These are phyloP conservation scores for Coleophoma eucalyptorum DNA, from an alignment of 2,329 filamentous ascomycete species.

Conservation along the genomic window DNA sequence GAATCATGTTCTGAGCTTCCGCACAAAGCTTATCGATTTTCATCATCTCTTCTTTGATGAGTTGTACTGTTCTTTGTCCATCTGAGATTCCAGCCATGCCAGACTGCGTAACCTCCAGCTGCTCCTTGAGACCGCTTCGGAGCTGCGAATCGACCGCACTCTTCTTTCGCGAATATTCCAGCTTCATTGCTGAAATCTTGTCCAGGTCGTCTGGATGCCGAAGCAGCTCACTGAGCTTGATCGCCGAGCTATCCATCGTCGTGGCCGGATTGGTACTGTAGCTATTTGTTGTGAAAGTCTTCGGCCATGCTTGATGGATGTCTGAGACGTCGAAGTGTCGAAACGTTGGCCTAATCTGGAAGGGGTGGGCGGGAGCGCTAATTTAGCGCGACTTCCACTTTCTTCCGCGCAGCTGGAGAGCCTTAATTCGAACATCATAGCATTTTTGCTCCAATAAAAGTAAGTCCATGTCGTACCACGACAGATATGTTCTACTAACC, in stretches of 20 bases:
- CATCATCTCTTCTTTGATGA: slow-evolving; percentile 97
- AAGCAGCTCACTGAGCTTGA: slow-evolving; percentile 85
- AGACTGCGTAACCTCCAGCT: slow-evolving; percentile 89
- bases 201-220: slow-evolving; percentile 96
- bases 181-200: slow-evolving; percentile 85
- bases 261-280: slow-evolving; percentile 12
- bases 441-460: no score
- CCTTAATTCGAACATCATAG: no score
- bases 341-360: neutral
- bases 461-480: no score
- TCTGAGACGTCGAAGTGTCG: neutral
- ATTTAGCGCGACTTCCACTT: no score
- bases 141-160: slow-evolving; percentile 86
- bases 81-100: slow-evolving; percentile 88
- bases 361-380: no score
- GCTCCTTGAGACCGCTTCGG: slow-evolving; percentile 81
- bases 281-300: slow-evolving; percentile 4
- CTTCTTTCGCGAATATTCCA: slow-evolving; percentile 94
- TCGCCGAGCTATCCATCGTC: slow-evolving; percentile 28
- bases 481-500: no score
- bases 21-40: slow-evolving; percentile 97
- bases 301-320: slow-evolving; percentile 14
- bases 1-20: slow-evolving; percentile 95
- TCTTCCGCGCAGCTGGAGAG: no score
- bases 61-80: slow-evolving; percentile 85